Evolutionary conservation across 306 rosid species (phyloP), one percentile per base, ranked within the genome.

Genomic region (Medicago arabica): DNA sequence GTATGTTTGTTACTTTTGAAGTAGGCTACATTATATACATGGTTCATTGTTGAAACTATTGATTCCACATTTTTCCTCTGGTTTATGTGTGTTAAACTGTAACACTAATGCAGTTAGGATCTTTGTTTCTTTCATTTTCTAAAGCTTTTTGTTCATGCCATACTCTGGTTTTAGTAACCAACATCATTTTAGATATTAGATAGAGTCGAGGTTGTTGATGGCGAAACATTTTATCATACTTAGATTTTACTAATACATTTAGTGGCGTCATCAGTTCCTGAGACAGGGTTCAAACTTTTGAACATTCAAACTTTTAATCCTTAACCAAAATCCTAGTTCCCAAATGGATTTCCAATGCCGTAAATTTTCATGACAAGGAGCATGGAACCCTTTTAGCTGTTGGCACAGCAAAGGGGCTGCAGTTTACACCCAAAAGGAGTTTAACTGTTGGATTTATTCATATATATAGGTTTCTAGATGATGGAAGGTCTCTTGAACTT

Each of bases 341-440:
- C n/a, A n/a, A n/a, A n/a, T n/a, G n/a, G n/a, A n/a, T n/a, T n/a
- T n/a, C n/a, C n/a, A n/a, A n/a, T n/a, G n/a, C 96, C 0, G 97
- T 90, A 69, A 96, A 90, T 82, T 96, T 96, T 81, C 97, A 90
- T 67, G 98, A 96, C 78, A 96, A 92, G 85, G 99, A 95, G 72
- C 86, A 90, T 18, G 99, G 99, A 57, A 88, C 96, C 4, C 97
- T 96, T 80, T 83, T 96, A 80, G 99, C 97, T 12, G 97, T 95
- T 84, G 99, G 99, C 67, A 92, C 99, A 0, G 91, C 97, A 28
- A 96, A 92, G 85, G 99, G 99, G 49, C 88, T 96, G 80, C 92
- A 90, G 74, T 96, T 89, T 87, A 88, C 80, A 62, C 98, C 99
- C 36, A 96, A 86, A 84, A 83, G 67, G 84, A 89, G 82, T 84